Conservation (phyloP, 2,329 filamentous ascomycete species). For the Monosporascus sp. region DNA sequence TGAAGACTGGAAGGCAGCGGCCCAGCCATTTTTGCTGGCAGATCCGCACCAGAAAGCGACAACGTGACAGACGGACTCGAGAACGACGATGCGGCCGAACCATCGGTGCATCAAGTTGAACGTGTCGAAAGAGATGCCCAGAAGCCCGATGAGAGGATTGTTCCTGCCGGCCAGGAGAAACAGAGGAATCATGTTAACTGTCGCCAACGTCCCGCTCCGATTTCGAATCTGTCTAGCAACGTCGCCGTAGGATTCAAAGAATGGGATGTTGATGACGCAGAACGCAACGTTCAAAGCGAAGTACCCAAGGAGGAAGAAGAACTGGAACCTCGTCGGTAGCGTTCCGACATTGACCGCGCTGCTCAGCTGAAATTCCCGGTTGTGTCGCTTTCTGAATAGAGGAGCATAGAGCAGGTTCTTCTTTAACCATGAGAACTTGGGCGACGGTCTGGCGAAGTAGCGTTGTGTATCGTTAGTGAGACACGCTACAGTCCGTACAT, state of each 20-base stretch:
- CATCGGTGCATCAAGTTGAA: conserved; percentile 79
- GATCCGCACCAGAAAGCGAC: conserved; percentile 50
- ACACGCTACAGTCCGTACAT: conserved; percentile 69
- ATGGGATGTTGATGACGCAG: conserved; percentile 64
- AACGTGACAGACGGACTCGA: conserved; percentile 64
- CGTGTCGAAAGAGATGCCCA: conserved; percentile 74
- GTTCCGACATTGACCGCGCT: conserved; percentile 68
- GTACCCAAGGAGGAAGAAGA: conserved; percentile 62
- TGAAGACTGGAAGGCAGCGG: conserved; percentile 29
- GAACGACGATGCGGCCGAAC: conserved; percentile 69
- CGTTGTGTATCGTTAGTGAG: conserved; percentile 74
- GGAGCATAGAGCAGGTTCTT: conserved; percentile 66
- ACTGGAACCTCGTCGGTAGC: conserved; percentile 73
- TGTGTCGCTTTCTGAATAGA: conserved; percentile 69
- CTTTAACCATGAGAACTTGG: conserved; percentile 56
- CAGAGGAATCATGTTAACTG: conserved; percentile 73
- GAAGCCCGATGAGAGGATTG: conserved; percentile 68
- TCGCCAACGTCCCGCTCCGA: conserved; percentile 63
- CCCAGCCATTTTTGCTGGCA: conserved; percentile 43
- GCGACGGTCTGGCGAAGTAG: conserved; percentile 64
- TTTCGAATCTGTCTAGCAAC: conserved; percentile 54
- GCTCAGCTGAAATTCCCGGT: conserved; percentile 65
- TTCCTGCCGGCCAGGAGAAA: conserved; percentile 72
- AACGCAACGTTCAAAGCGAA: conserved; percentile 72
- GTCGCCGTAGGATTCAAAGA: conserved; percentile 38